Evolutionary conservation across 2,329 filamentous ascomycete species (phyloP).

Genomic region (Apiospora pterosperma): DNA sequence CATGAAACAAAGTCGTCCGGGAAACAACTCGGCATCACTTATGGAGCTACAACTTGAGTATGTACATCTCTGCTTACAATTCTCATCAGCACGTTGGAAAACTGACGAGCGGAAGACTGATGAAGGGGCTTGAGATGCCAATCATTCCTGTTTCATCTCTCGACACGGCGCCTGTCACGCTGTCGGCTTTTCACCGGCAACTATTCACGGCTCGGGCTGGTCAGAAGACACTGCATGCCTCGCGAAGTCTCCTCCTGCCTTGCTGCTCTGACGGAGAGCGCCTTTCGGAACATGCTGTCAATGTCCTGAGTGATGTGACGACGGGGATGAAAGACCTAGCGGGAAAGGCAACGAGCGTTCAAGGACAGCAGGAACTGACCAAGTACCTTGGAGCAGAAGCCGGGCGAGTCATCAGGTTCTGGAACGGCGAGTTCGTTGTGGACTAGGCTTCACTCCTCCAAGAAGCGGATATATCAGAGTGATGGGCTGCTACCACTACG

Average conservation of each 20-base stretch:
- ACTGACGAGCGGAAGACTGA: slow-evolving; percentile 26
- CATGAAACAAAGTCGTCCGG: slow-evolving; percentile 27
- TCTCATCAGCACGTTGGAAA: neutral
- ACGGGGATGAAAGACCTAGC: slow-evolving; percentile 26
- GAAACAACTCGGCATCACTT: slow-evolving; percentile 28
- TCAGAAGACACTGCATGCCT: slow-evolving; percentile 14
- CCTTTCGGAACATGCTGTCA: slow-evolving; percentile 24
- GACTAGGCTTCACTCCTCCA: slow-evolving; percentile 11
- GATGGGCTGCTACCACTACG: neutral
- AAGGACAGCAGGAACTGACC: slow-evolving; percentile 18
- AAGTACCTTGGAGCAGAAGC: slow-evolving; percentile 25
- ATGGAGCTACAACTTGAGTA: slow-evolving; percentile 44
- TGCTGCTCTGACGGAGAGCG: slow-evolving; percentile 26
- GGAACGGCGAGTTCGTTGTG: slow-evolving; percentile 24
- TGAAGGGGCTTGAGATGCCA: slow-evolving; percentile 31
- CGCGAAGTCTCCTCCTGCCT: slow-evolving; percentile 27
- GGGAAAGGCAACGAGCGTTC: slow-evolving; percentile 17
- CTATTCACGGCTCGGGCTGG: slow-evolving; percentile 14
- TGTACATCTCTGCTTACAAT: slow-evolving; percentile 10
- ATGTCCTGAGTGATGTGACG: slow-evolving; percentile 30
- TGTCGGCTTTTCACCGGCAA: slow-evolving; percentile 36
- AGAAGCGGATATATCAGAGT: neutral
- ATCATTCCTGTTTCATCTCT: slow-evolving; percentile 39
- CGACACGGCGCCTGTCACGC: slow-evolving; percentile 30
- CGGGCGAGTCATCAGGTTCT: slow-evolving; percentile 23